These are phyloP conservation scores for Trifolium pratense DNA, from an alignment of 306 rosid species.

Conservation along the genomic window DNA sequence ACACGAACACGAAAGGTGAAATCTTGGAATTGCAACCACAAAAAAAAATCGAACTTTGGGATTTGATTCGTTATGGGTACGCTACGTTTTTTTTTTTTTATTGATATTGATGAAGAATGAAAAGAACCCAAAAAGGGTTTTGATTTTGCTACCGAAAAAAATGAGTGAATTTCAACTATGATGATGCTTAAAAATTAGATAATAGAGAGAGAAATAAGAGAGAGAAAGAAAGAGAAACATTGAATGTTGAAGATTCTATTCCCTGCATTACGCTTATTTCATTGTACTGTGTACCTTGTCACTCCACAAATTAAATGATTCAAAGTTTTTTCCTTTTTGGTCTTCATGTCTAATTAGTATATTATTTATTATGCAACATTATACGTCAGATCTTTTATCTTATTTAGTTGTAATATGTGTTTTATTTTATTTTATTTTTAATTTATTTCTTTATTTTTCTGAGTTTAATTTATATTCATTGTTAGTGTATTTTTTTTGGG, in stretches of 20 bases:
- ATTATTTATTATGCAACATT: neutral
- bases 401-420: too few relatives aligned
- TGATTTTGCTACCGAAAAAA: slow-evolving; percentile 25
- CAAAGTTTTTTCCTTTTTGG: neutral
- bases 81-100: slow-evolving; percentile 10
- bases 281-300: slow-evolving; percentile 6
- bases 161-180: neutral
- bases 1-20: neutral
- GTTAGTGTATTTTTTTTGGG: too few relatives aligned
- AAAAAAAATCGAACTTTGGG: slow-evolving; percentile 27
- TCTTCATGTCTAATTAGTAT: neutral
- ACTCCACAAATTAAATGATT: neutral
- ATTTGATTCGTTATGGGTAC: slow-evolving; percentile 28
- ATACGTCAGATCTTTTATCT: too few relatives aligned
- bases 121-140: slow-evolving; percentile 40
- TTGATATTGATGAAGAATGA: neutral
- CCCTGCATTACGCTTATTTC: slow-evolving; percentile 16
- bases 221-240: slow-evolving; percentile 26
- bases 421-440: too few relatives aligned
- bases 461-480: too few relatives aligned
- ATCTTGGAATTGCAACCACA: neutral
- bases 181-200: neutral
- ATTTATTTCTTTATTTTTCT: too few relatives aligned
- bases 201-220: neutral
- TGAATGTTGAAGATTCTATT: slow-evolving; percentile 35